Evolutionary conservation across 2,329 filamentous ascomycete species (phyloP).

Genomic region (Venturia oleaginea): DNA sequence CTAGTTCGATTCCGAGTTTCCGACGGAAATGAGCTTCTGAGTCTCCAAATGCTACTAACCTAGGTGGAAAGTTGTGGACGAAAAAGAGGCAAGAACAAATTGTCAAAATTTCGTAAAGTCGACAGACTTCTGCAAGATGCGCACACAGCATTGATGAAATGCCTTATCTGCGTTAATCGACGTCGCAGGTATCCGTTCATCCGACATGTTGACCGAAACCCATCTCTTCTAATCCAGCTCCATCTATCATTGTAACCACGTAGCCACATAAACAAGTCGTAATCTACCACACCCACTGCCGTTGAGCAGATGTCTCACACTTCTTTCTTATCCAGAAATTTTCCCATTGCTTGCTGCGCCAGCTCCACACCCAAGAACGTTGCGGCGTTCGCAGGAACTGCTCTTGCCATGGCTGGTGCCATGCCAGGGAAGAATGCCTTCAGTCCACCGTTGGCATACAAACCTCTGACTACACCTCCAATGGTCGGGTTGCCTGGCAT

Average conservation of each 20-base stretch:
- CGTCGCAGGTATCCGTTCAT: neutral
- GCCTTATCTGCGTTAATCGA: neutral
- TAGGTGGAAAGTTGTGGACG: neutral
- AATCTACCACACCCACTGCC: neutral
- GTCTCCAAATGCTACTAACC: neutral
- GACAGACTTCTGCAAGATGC: neutral
- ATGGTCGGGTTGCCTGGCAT: constrained; percentile 78
- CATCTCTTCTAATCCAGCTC: neutral
- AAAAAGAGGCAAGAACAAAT: neutral
- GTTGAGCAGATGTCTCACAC: neutral
- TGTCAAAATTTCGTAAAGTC: neutral
- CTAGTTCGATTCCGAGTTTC: too few relatives aligned
- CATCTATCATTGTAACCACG: neutral
- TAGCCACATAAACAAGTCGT: neutral
- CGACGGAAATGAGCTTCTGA: neutral
- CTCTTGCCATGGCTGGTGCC: constrained; percentile 81
- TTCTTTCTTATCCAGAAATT: constrained; percentile 45
- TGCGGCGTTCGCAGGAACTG: constrained; percentile 91
- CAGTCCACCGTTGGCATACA: constrained; percentile 76
- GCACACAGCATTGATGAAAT: neutral
- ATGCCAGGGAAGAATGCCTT: constrained; percentile 97
- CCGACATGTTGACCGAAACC: neutral
- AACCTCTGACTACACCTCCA: constrained; percentile 64
- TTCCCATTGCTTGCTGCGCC: constrained; percentile 75
- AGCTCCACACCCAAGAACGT: constrained; percentile 84